A percentile compares a stretch with the other conserved stretches of the same genome.
phyloP scores from a whole-genome alignment of 345 rosid species.

The Bruguiera gymnorhiza region DNA sequence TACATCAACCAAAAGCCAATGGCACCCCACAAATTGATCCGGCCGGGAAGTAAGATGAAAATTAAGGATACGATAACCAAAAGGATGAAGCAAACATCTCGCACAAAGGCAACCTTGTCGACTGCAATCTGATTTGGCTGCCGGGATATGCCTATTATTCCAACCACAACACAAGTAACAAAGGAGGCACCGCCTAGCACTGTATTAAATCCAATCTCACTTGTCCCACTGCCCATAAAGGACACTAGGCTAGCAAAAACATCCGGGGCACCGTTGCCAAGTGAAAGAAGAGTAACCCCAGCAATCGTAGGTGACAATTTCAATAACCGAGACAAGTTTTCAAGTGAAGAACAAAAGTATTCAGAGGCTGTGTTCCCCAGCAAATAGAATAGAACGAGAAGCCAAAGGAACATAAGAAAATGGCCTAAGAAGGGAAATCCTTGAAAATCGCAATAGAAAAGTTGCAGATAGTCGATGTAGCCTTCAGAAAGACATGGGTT shows the following conservation, averaged over 20 bases:
- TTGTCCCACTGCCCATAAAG: slow-evolving; percentile 52
- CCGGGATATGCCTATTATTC: slow-evolving; percentile 50
- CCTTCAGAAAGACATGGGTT: slow-evolving; percentile 63
- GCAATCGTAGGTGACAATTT: slow-evolving; percentile 82
- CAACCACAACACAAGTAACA: slow-evolving; percentile 82
- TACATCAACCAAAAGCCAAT: slow-evolving; percentile 59
- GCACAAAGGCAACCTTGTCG: slow-evolving; percentile 51
- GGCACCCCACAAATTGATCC: slow-evolving; percentile 62
- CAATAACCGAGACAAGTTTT: slow-evolving; percentile 56
- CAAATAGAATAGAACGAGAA: slow-evolving; percentile 69
- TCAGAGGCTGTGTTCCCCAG: slow-evolving; percentile 87
- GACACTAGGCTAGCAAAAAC: slow-evolving; percentile 75
- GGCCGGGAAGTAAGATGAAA: slow-evolving; percentile 44
- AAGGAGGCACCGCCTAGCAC: slow-evolving; percentile 74
- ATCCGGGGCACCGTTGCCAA: slow-evolving; percentile 93
- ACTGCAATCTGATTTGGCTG: slow-evolving; percentile 35
- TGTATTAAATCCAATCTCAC: slow-evolving; percentile 64
- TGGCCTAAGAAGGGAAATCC: slow-evolving; percentile 48
- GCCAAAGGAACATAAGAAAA: slow-evolving; percentile 54
- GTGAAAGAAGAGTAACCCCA: slow-evolving; percentile 87
- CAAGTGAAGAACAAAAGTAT: slow-evolving; percentile 84
- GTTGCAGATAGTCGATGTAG: slow-evolving; percentile 58
- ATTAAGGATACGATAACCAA: slow-evolving; percentile 53
- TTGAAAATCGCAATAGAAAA: slow-evolving; percentile 69
- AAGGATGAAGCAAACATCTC: slow-evolving; percentile 65